These are phyloP conservation scores for Carex arenaria DNA, from an alignment of 202 grass and related monocot genomes.

Conservation along the genomic window DNA sequence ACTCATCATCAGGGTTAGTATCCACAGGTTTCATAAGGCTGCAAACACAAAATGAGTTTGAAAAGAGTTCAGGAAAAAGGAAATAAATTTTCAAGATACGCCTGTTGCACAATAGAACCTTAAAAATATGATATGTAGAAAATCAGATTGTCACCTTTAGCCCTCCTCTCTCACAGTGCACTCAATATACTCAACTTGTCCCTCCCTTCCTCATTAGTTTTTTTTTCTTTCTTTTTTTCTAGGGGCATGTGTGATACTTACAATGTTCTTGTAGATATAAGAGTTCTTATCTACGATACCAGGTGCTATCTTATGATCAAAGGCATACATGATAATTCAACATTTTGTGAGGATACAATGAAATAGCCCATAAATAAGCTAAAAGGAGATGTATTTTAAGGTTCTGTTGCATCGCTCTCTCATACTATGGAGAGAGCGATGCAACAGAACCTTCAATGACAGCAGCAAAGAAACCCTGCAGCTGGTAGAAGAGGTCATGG, in stretches of 20 bases:
- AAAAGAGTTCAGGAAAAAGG: neutral
- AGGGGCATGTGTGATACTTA: neutral
- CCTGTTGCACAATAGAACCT: neutral
- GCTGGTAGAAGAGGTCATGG: too few species aligned
- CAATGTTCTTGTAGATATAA: neutral
- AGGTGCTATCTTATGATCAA: too few species aligned
- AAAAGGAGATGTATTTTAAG: neutral
- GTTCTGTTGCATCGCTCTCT: too few species aligned
- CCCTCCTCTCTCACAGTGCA: neutral
- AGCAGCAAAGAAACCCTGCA: too few species aligned
- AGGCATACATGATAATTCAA: neutral
- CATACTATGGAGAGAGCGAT: too few species aligned
- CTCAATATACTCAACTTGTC: neutral
- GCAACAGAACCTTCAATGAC: too few species aligned
- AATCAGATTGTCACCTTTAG: neutral
- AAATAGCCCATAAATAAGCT: neutral
- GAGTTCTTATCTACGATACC: neutral
- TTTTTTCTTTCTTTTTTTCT: neutral
- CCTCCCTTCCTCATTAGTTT: neutral
- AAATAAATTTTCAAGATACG: neutral
- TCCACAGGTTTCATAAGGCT: conserved; percentile 78
- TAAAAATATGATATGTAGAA: conserved; percentile 12
- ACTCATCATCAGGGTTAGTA: conserved; percentile 73
- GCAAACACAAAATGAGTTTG: conserved; percentile 12
- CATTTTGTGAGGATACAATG: neutral